phyloP scores from a whole-genome alignment of 805 yeast species.

The Kazachstania kunashirensis region DNA sequence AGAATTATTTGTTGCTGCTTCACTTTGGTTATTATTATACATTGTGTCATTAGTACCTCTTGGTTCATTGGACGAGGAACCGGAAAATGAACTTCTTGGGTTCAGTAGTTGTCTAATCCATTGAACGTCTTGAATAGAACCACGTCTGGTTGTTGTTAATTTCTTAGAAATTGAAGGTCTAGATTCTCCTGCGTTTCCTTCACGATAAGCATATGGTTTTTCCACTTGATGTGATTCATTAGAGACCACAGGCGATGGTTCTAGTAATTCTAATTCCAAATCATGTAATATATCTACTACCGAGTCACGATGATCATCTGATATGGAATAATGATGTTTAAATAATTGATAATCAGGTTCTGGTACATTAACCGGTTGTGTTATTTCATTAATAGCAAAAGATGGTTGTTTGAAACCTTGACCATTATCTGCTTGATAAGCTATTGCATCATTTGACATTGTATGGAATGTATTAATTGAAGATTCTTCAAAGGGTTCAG shows the following conservation, averaged over 20 bases:
- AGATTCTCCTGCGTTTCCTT: not conserved
- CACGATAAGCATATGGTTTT: no score
- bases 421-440: not conserved
- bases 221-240: not conserved
- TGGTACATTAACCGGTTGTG: no score
- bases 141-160: slow-evolving; percentile 12
- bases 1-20: not conserved
- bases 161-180: not conserved
- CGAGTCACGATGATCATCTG: slow-evolving; percentile 18
- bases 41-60: not conserved
- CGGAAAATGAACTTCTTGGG: slow-evolving; percentile 31
- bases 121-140: slow-evolving; percentile 27
- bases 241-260: slow-evolving; percentile 1
- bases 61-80: slow-evolving; percentile 19
- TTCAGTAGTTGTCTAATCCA: slow-evolving; percentile 27
- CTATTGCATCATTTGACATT: no score
- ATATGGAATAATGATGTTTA: slow-evolving; percentile 23
- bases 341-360: slow-evolving; percentile 16
- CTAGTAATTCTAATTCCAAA: slow-evolving; percentile 9
- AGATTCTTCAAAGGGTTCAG: slow-evolving; percentile 2
- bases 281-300: slow-evolving; percentile 17
- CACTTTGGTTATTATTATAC: no score
- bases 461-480: not conserved
- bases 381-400: no score
- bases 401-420: not conserved